Evolutionary conservation across 2,329 filamentous ascomycete species (phyloP).

Genomic region (Zymoseptoria pseudotritici): DNA sequence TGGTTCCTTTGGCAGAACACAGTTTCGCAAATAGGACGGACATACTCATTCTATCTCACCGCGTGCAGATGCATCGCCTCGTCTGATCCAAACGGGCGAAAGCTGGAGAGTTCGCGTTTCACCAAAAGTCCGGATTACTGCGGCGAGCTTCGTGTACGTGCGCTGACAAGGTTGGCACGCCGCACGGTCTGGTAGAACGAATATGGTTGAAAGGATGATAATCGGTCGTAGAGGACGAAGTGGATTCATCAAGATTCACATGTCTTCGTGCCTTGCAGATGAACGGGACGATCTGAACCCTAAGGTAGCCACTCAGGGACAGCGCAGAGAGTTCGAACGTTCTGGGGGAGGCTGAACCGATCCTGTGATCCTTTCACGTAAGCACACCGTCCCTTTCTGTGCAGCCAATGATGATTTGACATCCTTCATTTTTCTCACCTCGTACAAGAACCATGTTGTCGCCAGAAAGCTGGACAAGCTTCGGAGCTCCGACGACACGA

Average conservation of each 20-base stretch:
- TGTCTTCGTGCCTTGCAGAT: not conserved
- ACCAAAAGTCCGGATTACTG: not conserved
- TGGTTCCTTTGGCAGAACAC: not conserved
- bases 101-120: not conserved
- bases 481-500: not conserved
- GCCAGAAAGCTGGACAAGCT: not conserved
- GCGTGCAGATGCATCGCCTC: conserved; percentile 3
- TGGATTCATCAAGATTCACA: not conserved
- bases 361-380: not conserved
- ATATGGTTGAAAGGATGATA: not conserved
- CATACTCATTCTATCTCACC: conserved; percentile 12
- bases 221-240: not conserved
- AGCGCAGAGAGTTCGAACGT: not conserved
- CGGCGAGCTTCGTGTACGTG: not conserved
- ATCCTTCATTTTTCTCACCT: not conserved
- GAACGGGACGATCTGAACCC: not conserved
- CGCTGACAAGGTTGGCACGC: not conserved
- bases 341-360: not conserved
- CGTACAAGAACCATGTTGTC: not conserved
- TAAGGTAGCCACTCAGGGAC: not conserved
- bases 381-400: not conserved
- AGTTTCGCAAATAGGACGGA: conserved; percentile 3
- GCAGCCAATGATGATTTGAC: not conserved
- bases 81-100: not conserved
- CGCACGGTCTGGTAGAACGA: not conserved